Evolutionary conservation across 768 basidiomycete genomes (phyloP).

Genomic region (Gyrodon lividus): DNA sequence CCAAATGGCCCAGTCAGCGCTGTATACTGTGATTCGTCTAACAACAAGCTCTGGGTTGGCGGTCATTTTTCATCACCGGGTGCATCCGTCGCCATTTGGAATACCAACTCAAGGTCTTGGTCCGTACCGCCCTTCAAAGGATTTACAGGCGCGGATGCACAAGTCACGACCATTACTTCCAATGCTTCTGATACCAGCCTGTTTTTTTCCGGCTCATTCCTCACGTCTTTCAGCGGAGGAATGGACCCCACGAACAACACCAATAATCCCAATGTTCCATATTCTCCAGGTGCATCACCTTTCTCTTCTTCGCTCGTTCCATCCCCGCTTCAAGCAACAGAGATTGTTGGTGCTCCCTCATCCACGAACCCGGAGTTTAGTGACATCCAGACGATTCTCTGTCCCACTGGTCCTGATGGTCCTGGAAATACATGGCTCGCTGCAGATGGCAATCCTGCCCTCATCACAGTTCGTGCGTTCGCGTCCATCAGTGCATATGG

Average conservation of each 20-base stretch:
- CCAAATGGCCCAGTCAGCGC: constrained; percentile 74
- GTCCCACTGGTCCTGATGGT: constrained; percentile 81
- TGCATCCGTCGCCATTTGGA: constrained; percentile 70
- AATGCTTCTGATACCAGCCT: constrained; percentile 71
- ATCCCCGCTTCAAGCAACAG: constrained; percentile 61
- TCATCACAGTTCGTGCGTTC: constrained; percentile 78
- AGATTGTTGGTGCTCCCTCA: constrained; percentile 59
- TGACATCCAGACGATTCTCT: constrained; percentile 71
- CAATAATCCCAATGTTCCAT: constrained; percentile 84
- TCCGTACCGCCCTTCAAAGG: constrained; percentile 78
- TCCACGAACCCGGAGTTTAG: constrained; percentile 58
- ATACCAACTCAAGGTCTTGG: constrained; percentile 65
- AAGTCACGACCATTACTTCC: constrained; percentile 73
- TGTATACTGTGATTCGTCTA: constrained; percentile 71
- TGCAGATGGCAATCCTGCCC: constrained; percentile 62
- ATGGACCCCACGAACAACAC: constrained; percentile 51
- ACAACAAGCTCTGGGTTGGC: constrained; percentile 73
- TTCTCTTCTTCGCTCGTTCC: constrained; percentile 90
- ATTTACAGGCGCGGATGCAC: constrained; percentile 63
- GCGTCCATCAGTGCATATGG: constrained; percentile 73
- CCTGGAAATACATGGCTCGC: constrained; percentile 85
- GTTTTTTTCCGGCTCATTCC: constrained; percentile 88
- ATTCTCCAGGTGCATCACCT: constrained; percentile 76
- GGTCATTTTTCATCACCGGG: constrained; percentile 72
- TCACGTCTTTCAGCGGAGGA: constrained; percentile 65